Conservation (phyloP, 352 stramenopile genomes). For the Phytophthora tentaculata region DNA sequence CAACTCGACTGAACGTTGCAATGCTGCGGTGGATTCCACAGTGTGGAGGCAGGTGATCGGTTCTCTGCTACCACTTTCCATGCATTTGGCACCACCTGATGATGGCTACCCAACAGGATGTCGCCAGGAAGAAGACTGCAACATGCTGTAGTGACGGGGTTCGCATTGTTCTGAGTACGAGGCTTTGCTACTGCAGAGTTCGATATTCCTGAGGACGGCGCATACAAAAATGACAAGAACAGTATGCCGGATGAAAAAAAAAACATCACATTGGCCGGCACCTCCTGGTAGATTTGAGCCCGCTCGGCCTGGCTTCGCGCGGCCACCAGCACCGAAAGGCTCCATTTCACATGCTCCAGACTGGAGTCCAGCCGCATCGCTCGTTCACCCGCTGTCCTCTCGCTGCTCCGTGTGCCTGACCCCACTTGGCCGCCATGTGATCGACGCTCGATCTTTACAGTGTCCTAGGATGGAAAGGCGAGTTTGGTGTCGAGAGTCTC, state of each 20-base stretch:
- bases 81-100: background rate
- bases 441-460: constrained; percentile 25
- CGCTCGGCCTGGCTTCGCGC: background rate
- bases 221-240: constrained; percentile 9
- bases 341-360: background rate
- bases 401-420: background rate
- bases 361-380: no score
- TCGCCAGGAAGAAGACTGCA: background rate
- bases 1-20: background rate
- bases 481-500: background rate
- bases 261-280: background rate
- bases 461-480: constrained; percentile 26
- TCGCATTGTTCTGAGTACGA: background rate
- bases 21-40: no score
- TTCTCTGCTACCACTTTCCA: background rate
- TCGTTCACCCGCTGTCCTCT: background rate
- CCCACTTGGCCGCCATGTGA: constrained; percentile 8
- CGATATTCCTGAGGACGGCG: background rate
- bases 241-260: background rate
- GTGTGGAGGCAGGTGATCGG: no score
- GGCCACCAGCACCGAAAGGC: constrained; percentile 8
- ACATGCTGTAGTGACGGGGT: background rate
- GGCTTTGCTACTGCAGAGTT: no score
- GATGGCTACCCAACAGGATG: background rate
- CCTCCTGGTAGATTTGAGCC: constrained; percentile 12